These are phyloP conservation scores for Penicillium sp. DNA, from an alignment of 2,329 filamentous ascomycete species.

Conservation along the genomic window DNA sequence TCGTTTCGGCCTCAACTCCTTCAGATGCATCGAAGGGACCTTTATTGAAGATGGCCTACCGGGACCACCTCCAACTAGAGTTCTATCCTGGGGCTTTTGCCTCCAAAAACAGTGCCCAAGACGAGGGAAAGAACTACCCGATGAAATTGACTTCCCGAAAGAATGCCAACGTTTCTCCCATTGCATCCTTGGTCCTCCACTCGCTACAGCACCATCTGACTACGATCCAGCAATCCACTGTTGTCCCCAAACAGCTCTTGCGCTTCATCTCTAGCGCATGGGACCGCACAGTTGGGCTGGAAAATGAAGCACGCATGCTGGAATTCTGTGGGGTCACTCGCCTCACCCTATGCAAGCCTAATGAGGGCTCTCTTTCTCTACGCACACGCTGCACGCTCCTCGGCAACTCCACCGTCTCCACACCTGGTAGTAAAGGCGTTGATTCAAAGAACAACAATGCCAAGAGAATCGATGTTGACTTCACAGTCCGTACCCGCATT, in stretches of 20 bases:
- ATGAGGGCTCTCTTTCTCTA: conserved; percentile 22
- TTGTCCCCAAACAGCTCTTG: conserved; percentile 34
- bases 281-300: conserved; percentile 33
- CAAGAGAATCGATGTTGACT: conserved; percentile 35
- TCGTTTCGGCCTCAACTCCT: conserved; percentile 30
- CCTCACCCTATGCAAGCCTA: conserved; percentile 25
- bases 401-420: conserved; percentile 16
- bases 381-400: conserved; percentile 35
- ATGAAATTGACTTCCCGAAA: conserved; percentile 29
- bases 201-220: conserved; percentile 33
- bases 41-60: conserved; percentile 36
- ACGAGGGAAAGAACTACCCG: conserved; percentile 20
- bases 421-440: conserved; percentile 8
- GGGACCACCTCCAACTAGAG: conserved; percentile 34
- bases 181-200: conserved; percentile 36
- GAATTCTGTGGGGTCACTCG: conserved; percentile 40
- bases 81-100: conserved; percentile 36
- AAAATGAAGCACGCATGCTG: conserved; percentile 39
- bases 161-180: conserved; percentile 25
- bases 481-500: conserved; percentile 29
- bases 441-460: conserved; percentile 10
- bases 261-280: conserved; percentile 37
- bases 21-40: conserved; percentile 25
- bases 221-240: conserved; percentile 29
- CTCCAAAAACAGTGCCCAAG: conserved; percentile 17